Conservation (phyloP, 345 rosid species). For the Populus pruinosa region DNA sequence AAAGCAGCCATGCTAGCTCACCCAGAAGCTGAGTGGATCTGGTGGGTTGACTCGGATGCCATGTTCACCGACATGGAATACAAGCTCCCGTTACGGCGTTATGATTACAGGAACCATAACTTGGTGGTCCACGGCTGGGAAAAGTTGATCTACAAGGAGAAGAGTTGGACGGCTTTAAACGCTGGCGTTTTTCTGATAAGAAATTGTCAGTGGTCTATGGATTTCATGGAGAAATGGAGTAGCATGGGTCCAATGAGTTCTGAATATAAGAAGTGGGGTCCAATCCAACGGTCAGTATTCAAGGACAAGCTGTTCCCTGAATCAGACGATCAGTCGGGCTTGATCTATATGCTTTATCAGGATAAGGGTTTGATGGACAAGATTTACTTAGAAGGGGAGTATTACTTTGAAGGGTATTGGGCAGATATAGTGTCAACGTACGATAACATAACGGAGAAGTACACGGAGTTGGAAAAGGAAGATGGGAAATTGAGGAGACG, state of each 20-base stretch:
- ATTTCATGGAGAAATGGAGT: conserved; percentile 74
- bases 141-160: conserved; percentile 44
- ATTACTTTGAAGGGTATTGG: conserved; percentile 80
- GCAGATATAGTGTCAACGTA: conserved; percentile 49
- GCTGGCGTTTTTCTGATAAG: conserved; percentile 83
- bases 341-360: conserved; percentile 52
- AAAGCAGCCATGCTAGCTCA: conserved; percentile 90
- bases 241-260: conserved; percentile 63
- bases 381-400: conserved; percentile 71
- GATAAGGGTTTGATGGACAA: conserved; percentile 50
- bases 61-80: conserved; percentile 92
- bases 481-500: conserved; percentile 50
- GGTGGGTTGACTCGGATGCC: conserved; percentile 99
- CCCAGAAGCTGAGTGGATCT: conserved; percentile 98
- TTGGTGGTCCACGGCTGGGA: conserved; percentile 92
- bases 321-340: conserved; percentile 88
- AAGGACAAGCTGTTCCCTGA: conserved; percentile 81
- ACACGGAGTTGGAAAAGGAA: conserved; percentile 47
- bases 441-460: conserved; percentile 53
- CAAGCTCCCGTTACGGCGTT: conserved; percentile 59
- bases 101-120: conserved; percentile 49
- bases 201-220: conserved; percentile 98
- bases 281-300: conserved; percentile 57
- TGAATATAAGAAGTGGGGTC: conserved; percentile 62
- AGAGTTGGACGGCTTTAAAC: conserved; percentile 86